Evolutionary conservation across 2,329 filamentous ascomycete species (phyloP).

Genomic region (Epichloe sibirici): DNA sequence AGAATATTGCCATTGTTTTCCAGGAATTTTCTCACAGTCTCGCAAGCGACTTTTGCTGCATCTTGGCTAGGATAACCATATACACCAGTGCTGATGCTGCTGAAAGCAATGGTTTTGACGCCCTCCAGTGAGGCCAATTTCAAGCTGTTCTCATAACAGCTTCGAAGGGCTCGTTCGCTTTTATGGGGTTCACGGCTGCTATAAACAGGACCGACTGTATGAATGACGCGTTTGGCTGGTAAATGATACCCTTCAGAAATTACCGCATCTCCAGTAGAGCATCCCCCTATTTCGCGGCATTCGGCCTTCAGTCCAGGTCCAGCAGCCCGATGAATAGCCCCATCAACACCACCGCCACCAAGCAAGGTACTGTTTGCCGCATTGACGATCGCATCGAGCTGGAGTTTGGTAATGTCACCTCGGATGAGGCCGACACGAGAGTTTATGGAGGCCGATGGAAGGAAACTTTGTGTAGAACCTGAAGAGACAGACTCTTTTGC

Average conservation of each 20-base stretch:
- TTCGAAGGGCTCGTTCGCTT: conserved; percentile 36
- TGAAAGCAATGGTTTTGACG: conserved; percentile 67
- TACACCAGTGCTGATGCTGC: conserved; percentile 73
- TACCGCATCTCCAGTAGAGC: conserved; percentile 65
- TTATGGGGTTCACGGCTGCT: conserved; percentile 18
- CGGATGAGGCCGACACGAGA: conserved; percentile 56
- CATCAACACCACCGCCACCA: conserved; percentile 84
- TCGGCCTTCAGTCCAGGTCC: conserved; percentile 56
- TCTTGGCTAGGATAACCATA: conserved; percentile 73
- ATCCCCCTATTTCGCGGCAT: conserved; percentile 61
- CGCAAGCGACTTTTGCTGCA: conserved; percentile 61
- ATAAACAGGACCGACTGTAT: conserved; percentile 83
- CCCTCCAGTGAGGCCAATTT: conserved; percentile 56
- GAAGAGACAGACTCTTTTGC: conserved; percentile 8
- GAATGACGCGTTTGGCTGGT: conserved; percentile 70
- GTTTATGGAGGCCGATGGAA: conserved; percentile 48
- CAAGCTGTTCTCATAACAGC: conserved; percentile 61
- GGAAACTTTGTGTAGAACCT: conserved; percentile 9
- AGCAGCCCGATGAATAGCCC: conserved; percentile 75
- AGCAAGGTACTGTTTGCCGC: conserved; percentile 71
- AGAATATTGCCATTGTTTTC: conserved; percentile 36
- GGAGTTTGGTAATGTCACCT: conserved; percentile 70
- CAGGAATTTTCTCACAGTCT: conserved; percentile 44
- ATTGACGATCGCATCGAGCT: conserved; percentile 79
- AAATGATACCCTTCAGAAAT: conserved; percentile 69